Evolutionary conservation across 495 filamentous ascomycete species (phyloP).

Genomic region (Annulohypoxylon stygium): DNA sequence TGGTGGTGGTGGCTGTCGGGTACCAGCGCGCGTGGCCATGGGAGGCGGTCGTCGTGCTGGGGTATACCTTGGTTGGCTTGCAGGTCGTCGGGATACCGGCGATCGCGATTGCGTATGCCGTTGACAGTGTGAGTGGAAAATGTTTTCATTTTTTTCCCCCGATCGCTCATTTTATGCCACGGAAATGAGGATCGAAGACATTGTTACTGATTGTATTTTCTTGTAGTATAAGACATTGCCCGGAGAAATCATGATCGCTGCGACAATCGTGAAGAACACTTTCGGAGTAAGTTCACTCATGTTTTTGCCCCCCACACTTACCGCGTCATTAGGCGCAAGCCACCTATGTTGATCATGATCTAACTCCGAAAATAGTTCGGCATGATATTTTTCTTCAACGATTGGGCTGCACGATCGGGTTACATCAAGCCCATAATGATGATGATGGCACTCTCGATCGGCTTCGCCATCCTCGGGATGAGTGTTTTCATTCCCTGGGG

Average conservation of each 20-base stretch:
- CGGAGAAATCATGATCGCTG: conserved; percentile 69
- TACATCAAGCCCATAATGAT: conserved; percentile 47
- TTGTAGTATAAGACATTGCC: conserved; percentile 68
- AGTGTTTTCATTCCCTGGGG: conserved; percentile 45
- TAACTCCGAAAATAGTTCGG: conserved; percentile 45
- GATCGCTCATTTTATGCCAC: not conserved
- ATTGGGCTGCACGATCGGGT: conserved; percentile 47
- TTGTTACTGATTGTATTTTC: conserved; percentile 1
- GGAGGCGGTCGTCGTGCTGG: conserved; percentile 65
- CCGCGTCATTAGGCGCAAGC: not conserved
- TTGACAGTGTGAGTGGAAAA: conserved; percentile 54
- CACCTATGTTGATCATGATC: not conserved
- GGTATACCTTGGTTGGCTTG: conserved; percentile 69
- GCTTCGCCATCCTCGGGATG: conserved; percentile 44
- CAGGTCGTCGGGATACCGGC: conserved; percentile 71
- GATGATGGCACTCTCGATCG: conserved; percentile 45
- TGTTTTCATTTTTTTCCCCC: conserved; percentile 17
- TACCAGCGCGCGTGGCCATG: conserved; percentile 71
- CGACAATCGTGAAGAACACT: conserved; percentile 70
- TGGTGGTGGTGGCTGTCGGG: conserved; percentile 70
- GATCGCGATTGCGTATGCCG: conserved; percentile 47
- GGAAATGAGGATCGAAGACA: not conserved
- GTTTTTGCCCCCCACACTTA: not conserved
- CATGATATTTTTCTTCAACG: conserved; percentile 50
- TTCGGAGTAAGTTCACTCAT: conserved; percentile 54